phyloP scores from a whole-genome alignment of 2,329 filamentous ascomycete species.

The Parascedosporium putredinis region DNA sequence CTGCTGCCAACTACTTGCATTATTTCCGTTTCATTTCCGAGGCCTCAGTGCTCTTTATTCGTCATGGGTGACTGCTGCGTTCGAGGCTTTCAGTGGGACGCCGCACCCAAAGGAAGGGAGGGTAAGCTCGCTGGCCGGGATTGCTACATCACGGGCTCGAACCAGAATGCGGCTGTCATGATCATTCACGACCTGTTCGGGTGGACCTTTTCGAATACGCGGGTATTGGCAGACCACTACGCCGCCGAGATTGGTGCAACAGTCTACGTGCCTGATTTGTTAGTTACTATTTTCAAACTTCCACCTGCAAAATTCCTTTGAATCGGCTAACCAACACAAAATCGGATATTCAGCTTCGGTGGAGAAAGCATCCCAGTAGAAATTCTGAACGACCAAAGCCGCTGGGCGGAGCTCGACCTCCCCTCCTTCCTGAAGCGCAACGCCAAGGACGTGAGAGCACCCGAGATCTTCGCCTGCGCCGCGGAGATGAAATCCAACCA shows the following conservation, averaged over 20 bases:
- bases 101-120: constrained; percentile 22
- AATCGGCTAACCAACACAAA: background rate
- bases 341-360: constrained; percentile 15
- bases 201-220: constrained; percentile 32
- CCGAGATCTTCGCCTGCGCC: constrained; percentile 28
- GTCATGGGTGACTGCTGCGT: constrained; percentile 20
- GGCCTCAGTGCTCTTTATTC: no score
- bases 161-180: constrained; percentile 23
- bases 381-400: constrained; percentile 16
- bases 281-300: no score
- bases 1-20: no score
- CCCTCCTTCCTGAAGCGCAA: constrained; percentile 26
- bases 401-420: constrained; percentile 25
- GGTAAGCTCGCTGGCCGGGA: constrained; percentile 21
- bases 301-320: background rate
- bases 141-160: constrained; percentile 26
- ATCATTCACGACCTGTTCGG: constrained; percentile 29
- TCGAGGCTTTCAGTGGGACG: constrained; percentile 29
- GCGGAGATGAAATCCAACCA: constrained; percentile 23
- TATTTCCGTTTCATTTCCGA: no score
- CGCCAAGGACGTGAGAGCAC: constrained; percentile 25
- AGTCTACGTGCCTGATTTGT: constrained; percentile 29
- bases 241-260: constrained; percentile 32
- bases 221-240: constrained; percentile 35
- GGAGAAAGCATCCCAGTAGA: constrained; percentile 23